These are phyloP conservation scores for Millerozyma acaciae DNA, from an alignment of 805 yeast species.

Conservation along the genomic window DNA sequence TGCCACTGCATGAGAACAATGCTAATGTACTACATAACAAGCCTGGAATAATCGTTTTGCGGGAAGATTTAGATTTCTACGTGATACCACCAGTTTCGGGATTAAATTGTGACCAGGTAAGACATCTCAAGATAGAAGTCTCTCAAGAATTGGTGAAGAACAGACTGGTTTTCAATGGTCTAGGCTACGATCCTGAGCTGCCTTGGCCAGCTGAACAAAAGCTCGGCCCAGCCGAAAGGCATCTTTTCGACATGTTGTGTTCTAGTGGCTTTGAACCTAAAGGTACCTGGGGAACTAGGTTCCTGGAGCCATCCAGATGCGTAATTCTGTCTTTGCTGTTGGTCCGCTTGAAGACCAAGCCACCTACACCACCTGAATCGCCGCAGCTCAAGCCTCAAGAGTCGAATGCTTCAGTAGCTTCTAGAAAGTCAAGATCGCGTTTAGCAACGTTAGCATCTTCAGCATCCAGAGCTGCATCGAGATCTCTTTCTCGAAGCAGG, in stretches of 20 bases:
- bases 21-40: slow-evolving; percentile 68
- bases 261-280: slow-evolving; percentile 71
- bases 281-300: slow-evolving; percentile 83
- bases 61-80: slow-evolving; percentile 93
- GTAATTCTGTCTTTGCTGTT: slow-evolving; percentile 82
- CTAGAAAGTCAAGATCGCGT: slow-evolving; percentile 48
- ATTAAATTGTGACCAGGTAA: slow-evolving; percentile 55
- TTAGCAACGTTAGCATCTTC: slow-evolving; percentile 57
- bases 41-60: slow-evolving; percentile 85
- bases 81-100: slow-evolving; percentile 75
- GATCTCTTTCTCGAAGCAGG: slow-evolving; percentile 54
- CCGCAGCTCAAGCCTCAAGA: slow-evolving; percentile 42
- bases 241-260: slow-evolving; percentile 90
- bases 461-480: slow-evolving; percentile 52
- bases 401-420: slow-evolving; percentile 33
- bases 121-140: slow-evolving; percentile 64
- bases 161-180: slow-evolving; percentile 70
- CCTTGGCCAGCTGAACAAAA: slow-evolving; percentile 39
- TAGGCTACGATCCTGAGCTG: slow-evolving; percentile 48
- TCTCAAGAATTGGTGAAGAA: slow-evolving; percentile 62
- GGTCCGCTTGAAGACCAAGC: slow-evolving; percentile 48
- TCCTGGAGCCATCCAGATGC: slow-evolving; percentile 82
- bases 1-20: slow-evolving; percentile 12
- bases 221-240: slow-evolving; percentile 89
- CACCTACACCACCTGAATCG: slow-evolving; percentile 38